Evolutionary conservation across 257 asterid species (phyloP).

Genomic region (Osmanthus fragrans): DNA sequence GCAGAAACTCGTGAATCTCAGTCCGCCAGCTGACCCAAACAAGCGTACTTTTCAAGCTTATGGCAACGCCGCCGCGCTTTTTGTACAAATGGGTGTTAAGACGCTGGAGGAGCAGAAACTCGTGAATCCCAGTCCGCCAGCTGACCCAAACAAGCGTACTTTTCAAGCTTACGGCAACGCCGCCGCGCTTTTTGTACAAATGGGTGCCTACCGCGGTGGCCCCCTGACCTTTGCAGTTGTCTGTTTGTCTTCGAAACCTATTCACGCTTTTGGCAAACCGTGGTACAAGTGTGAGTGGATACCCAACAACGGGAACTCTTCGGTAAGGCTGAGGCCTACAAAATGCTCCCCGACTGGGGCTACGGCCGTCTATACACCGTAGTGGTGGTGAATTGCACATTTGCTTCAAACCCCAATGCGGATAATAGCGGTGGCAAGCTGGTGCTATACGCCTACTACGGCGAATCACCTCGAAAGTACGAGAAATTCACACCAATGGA

Average conservation of each 20-base stretch:
- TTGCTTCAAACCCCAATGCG: slow-evolving; percentile 40
- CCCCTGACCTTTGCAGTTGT: slow-evolving; percentile 65
- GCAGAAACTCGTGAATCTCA: neutral
- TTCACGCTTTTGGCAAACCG: slow-evolving; percentile 68
- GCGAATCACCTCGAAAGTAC: slow-evolving; percentile 40
- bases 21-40: slow-evolving; percentile 44
- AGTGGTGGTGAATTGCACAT: slow-evolving; percentile 63
- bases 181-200: slow-evolving; percentile 75
- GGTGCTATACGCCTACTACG: slow-evolving; percentile 49
- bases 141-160: slow-evolving; percentile 58
- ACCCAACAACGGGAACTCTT: slow-evolving; percentile 40
- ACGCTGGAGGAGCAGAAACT: neutral
- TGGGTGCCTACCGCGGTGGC: slow-evolving; percentile 97
- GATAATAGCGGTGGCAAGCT: slow-evolving; percentile 60
- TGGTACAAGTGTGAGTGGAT: slow-evolving; percentile 86
- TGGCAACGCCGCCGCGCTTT: slow-evolving; percentile 77
- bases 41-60: slow-evolving; percentile 60
- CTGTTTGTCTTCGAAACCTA: slow-evolving; percentile 82
- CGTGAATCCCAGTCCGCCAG: slow-evolving; percentile 16
- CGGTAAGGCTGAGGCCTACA: slow-evolving; percentile 46
- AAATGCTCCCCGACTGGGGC: slow-evolving; percentile 78
- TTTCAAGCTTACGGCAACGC: slow-evolving; percentile 67
- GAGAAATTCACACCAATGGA: slow-evolving; percentile 50
- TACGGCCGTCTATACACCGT: slow-evolving; percentile 81
- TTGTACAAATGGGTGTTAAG: slow-evolving; percentile 55